Evolutionary conservation across 164 flowering plant genomes (phyloP).

Genomic region (Hamamelis virginiana): DNA sequence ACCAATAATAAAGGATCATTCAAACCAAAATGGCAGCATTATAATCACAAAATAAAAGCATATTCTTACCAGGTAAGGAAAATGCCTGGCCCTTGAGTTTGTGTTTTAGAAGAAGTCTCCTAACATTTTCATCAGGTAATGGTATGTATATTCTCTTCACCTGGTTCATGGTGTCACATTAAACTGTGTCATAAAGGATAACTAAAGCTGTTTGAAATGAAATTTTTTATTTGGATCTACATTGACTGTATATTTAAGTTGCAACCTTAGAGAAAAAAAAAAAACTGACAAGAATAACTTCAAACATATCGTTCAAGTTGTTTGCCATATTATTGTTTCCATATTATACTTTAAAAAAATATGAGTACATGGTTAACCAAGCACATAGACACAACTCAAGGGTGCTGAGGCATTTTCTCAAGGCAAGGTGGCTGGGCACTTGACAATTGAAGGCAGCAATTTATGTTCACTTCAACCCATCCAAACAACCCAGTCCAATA

Average conservation of each 20-base stretch:
- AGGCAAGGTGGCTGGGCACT: background rate
- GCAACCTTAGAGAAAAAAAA: background rate
- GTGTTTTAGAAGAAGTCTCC: slow-evolving; percentile 70
- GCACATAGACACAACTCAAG: background rate
- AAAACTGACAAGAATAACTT: background rate
- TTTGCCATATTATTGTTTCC: too few relatives aligned
- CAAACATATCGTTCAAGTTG: too few relatives aligned
- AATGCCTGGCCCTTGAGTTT: slow-evolving; percentile 87
- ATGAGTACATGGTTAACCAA: background rate
- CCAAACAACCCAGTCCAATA: background rate
- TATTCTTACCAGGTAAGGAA: slow-evolving; percentile 77
- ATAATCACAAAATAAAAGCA: slow-evolving; percentile 3
- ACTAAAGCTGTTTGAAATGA: too few relatives aligned
- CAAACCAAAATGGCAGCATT: background rate
- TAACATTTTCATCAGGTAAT: slow-evolving; percentile 77
- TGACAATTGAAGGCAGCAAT: background rate
- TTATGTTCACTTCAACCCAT: background rate
- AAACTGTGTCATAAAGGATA: background rate
- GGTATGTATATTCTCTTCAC: slow-evolving; percentile 96
- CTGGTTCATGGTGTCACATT: slow-evolving; percentile 38
- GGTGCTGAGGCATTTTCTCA: background rate
- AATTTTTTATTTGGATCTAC: background rate
- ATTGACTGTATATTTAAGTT: background rate
- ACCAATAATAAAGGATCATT: background rate
- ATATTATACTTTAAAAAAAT: background rate